Conservation (phyloP, 768 basidiomycete species). For the Chlorophyllum brunneum region DNA sequence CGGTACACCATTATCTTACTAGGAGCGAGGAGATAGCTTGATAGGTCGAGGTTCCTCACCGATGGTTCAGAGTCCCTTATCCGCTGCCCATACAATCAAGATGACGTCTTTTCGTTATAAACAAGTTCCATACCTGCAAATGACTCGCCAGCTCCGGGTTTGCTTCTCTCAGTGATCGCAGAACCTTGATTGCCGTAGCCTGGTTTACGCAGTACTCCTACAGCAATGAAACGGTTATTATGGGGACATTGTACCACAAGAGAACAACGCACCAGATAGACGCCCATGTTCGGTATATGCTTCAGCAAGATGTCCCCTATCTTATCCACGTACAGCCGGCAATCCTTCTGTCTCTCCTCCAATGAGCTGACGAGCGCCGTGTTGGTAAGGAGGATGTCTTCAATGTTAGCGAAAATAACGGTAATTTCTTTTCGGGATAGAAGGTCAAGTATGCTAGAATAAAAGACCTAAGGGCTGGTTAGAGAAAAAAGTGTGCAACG, state of each 20-base stretch:
- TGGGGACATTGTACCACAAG: not conserved
- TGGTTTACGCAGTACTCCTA: slow-evolving; percentile 93
- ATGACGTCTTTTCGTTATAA: too few species aligned
- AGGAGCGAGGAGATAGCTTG: slow-evolving; percentile 88
- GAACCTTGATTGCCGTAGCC: slow-evolving; percentile 65
- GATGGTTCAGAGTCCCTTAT: slow-evolving; percentile 70
- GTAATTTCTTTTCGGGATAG: slow-evolving; percentile 74
- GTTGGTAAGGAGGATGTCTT: slow-evolving; percentile 87
- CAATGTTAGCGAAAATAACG: slow-evolving; percentile 89
- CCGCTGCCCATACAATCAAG: slow-evolving; percentile 36
- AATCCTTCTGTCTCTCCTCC: slow-evolving; percentile 89
- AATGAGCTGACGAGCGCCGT: slow-evolving; percentile 88
- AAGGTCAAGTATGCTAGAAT: slow-evolving; percentile 68
- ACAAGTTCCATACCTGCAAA: slow-evolving; percentile 51
- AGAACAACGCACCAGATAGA: slow-evolving; percentile 63
- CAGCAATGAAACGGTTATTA: not conserved
- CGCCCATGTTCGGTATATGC: slow-evolving; percentile 72
- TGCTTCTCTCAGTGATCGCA: slow-evolving; percentile 68
- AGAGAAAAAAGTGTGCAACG: not conserved
- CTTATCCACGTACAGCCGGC: slow-evolving; percentile 84
- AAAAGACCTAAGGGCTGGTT: slow-evolving; percentile 61
- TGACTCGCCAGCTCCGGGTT: slow-evolving; percentile 63
- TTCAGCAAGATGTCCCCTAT: slow-evolving; percentile 81
- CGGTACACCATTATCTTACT: slow-evolving; percentile 47
- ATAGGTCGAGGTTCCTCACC: slow-evolving; percentile 80